Base-by-base conservation (phyloP, 306 rosid species). In the Inga oerstediana region DNA sequence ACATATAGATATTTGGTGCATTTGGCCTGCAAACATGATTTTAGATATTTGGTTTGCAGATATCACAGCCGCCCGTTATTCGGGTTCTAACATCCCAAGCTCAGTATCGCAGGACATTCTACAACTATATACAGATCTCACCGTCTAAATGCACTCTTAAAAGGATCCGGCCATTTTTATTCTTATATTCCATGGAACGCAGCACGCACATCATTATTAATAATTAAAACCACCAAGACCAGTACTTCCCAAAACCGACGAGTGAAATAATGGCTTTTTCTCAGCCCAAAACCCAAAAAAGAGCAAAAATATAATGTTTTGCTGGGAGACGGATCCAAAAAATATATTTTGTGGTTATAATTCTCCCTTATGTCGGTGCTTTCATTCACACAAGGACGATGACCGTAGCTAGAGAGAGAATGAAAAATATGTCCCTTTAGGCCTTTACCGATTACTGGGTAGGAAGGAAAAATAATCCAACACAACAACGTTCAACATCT, bases 401-500 rank as follows among this genome's bases (percentile, higher is more conserved):
- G 67, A 75, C 56, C 16, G 3, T 37, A 46, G 34, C 48, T 44
- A 10, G 10, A 74, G 48, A 13, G 67, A 66, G 73, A 39, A 39
- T 39, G 34, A 61, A 44, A 44, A 58, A 73, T 58, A 32, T 10
- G 37, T 19, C 16, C 35, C 49, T 76, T 30, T 61, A 58, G 43
- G 43, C 43, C 43, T 39, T 5, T 39, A 43, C 34, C 48, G 22
- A 54, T 64, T 62, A 32, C 30, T 22, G 72, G 75, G 56, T 34
- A 64, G 56, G 71, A 76, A 65, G 37, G 37, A 86, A 75, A 6
- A 39, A 39, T 39, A 76, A 65, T 20, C 44, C 70, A 80, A 52
- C 58, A 44, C 44, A 64, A 35, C 77, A 80, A 48, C 70, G 71
- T 79, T 69, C 80, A 65, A 64, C 44, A 64, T 30, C 65, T 71